Evolutionary conservation across 148 eudicot genomes (phyloP).

Genomic region (Rhododendron ovatum): DNA sequence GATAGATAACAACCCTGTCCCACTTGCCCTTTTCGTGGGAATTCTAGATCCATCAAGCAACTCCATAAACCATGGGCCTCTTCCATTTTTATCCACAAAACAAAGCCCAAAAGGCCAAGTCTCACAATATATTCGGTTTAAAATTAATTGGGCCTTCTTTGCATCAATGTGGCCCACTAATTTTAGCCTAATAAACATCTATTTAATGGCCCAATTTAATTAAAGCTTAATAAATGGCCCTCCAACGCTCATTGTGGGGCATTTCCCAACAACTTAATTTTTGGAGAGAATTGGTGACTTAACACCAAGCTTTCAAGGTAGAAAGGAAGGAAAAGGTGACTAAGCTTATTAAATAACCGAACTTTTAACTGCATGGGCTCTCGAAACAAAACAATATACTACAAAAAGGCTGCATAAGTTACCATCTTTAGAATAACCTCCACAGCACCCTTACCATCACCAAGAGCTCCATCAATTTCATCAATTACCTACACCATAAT

Average conservation of each 20-base stretch:
- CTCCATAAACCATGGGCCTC: too few relatives aligned
- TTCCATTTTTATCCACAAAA: too few relatives aligned
- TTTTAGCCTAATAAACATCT: too few relatives aligned
- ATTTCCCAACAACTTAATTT: neutral
- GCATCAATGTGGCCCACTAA: too few relatives aligned
- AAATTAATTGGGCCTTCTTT: too few relatives aligned
- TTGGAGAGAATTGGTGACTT: neutral
- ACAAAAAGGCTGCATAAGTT: conserved; percentile 11
- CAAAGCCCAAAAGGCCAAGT: too few relatives aligned
- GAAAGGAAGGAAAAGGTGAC: neutral
- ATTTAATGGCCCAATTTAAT: too few relatives aligned
- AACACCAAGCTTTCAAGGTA: neutral
- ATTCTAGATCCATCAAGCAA: too few relatives aligned
- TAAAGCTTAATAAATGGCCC: too few relatives aligned
- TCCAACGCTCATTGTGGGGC: neutral
- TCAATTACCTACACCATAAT: conserved; percentile 65
- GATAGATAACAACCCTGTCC: too few relatives aligned
- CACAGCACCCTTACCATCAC: conserved; percentile 97
- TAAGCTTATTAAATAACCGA: neutral
- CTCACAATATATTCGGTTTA: too few relatives aligned
- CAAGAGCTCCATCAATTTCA: conserved; percentile 99
- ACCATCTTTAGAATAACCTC: conserved; percentile 91
- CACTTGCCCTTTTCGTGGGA: too few relatives aligned
- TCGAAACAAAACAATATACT: neutral
- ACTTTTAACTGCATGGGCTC: neutral